Evolutionary conservation across 768 basidiomycete genomes (phyloP).

Genomic region (Mycena crocata): DNA sequence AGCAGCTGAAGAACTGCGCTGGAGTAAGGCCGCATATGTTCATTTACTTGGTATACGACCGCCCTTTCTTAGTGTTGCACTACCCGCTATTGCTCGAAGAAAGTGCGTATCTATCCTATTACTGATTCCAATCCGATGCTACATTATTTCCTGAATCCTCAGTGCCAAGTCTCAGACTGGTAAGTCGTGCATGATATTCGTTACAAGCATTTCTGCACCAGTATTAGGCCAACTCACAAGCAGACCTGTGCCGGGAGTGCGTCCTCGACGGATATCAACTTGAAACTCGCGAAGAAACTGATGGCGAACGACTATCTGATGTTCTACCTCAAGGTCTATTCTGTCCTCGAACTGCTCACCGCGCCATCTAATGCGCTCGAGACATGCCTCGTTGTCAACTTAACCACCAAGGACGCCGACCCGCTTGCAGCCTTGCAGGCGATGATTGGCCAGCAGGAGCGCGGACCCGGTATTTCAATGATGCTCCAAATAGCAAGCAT

Average conservation of each 20-base stretch:
- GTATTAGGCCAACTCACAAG: constrained; percentile 12
- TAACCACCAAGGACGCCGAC: constrained; percentile 12
- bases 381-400: constrained; percentile 18
- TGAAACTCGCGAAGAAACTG: constrained; percentile 26
- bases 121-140: neutral
- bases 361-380: constrained; percentile 3
- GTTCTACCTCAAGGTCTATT: constrained; percentile 24
- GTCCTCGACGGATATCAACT: constrained; percentile 11
- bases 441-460: constrained; percentile 6
- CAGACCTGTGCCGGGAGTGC: neutral
- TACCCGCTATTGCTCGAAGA: constrained; percentile 22
- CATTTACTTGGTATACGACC: neutral
- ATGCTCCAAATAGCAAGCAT: constrained; percentile 22
- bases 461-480: neutral
- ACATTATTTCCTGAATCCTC: neutral
- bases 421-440: constrained; percentile 9
- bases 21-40: neutral
- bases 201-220: neutral
- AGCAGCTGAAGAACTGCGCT: constrained; percentile 19
- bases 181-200: neutral
- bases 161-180: constrained; percentile 26
- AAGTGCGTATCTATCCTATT: neutral
- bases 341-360: constrained; percentile 20
- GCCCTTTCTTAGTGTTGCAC: constrained; percentile 2
- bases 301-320: constrained; percentile 19